Evolutionary conservation across 2,329 filamentous ascomycete genomes (phyloP), one percentile per base, ranked within the genome.

Genomic region (Chrysoporthe puriensis): DNA sequence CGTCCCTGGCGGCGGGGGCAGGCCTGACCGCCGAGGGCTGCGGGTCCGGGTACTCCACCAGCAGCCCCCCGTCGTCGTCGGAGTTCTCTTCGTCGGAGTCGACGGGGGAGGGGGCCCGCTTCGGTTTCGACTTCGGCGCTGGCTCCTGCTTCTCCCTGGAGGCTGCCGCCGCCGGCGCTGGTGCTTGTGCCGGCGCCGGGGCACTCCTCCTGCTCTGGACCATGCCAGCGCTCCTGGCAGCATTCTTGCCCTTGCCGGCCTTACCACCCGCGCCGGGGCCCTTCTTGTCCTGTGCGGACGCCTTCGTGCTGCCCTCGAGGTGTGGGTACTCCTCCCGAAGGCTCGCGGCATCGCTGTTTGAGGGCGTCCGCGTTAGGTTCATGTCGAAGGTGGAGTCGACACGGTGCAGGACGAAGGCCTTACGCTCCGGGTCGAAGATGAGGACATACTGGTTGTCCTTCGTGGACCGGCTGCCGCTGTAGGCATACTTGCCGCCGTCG

Each of bases 381-480:
- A 97, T 94, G 74, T 93, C 90, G 79, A 97, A 91, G 50, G 90
- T 89, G n/a, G 90, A 91, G 75, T 93, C 88, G 65, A 97, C 83
- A 63, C 88, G 89, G 80, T 97, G 93, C 65, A 97, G 85, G 40
- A 96, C 88, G 72, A 96, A 96, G 66, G 86, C 90, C 74, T 95
- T 88, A 63, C 88, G 88, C 21, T 84, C 82, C 9, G 90, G 84
- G 77, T 97, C 92, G 75, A 95, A 96, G 67, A 95, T 86, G 63
- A 97, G 85, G 48, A 90, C 86, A 74, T 87, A 90, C 75, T 89
- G 84, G 66, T 81, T 82, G 66, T 85, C 82, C 34, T 82, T 84
- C 65, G 84, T 84, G 63, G 67, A 42, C 4, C 88, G 84, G 2
- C 83, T 84, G 68, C 90, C 89, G 57, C 85, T 83, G 75, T 88